Conservation (phyloP, 2,329 filamentous ascomycete species). For the Botrytis fabae region DNA sequence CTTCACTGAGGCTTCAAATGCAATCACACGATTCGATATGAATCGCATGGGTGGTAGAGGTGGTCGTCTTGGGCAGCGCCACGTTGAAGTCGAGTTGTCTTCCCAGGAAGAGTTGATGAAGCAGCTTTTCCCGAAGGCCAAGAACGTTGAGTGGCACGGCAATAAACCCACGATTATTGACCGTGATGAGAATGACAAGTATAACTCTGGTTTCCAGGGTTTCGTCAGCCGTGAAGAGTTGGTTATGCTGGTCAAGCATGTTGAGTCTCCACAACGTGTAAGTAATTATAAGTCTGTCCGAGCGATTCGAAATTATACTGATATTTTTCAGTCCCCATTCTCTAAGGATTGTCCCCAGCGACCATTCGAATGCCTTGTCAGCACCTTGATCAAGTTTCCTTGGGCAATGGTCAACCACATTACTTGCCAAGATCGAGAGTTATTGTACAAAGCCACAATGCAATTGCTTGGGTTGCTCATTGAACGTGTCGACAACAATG, state of each 20-base stretch:
- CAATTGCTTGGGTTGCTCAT: conserved; percentile 51
- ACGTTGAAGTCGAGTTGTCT: conserved; percentile 57
- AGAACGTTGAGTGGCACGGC: conserved; percentile 57
- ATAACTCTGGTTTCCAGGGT: conserved; percentile 56
- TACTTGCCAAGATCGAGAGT: conserved; percentile 57
- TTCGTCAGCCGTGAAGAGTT: conserved; percentile 64
- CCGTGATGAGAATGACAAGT: conserved; percentile 41
- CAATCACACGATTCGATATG: conserved; percentile 51
- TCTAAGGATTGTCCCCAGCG: conserved; percentile 62
- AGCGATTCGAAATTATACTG: conserved; percentile 16
- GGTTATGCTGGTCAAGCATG: conserved; percentile 63
- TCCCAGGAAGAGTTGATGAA: conserved; percentile 59
- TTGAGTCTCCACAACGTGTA: conserved; percentile 62
- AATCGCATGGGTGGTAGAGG: conserved; percentile 44
- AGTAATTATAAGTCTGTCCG: conserved; percentile 39
- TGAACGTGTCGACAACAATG: conserved; percentile 44
- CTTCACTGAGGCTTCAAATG: conserved; percentile 53
- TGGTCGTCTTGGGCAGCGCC: conserved; percentile 56
- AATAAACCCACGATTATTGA: conserved; percentile 46
- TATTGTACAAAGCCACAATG: conserved; percentile 52
- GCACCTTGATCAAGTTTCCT: conserved; percentile 53
- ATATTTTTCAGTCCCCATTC: conserved; percentile 53
- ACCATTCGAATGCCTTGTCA: conserved; percentile 65
- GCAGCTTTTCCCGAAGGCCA: conserved; percentile 60
- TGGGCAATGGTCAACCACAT: conserved; percentile 60